A percentile compares a stretch with the other conserved stretches of the same genome.
phyloP scores from a whole-genome alignment of 371 early-diverging fungal genomes.

The Gilbertella persicaria region DNA sequence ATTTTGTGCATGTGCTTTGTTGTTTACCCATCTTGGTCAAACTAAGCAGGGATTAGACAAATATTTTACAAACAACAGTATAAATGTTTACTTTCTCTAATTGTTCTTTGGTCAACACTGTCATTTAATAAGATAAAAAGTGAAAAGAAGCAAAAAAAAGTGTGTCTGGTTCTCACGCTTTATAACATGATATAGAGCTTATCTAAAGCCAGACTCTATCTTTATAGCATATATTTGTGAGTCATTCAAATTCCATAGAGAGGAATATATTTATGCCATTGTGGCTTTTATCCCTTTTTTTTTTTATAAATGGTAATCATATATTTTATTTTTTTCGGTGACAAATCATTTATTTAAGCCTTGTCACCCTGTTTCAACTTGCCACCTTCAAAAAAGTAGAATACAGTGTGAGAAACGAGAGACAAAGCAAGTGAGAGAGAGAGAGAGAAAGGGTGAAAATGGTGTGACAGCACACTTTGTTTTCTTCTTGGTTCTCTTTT shows the following conservation, averaged over 20 bases:
- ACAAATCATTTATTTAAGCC: background rate
- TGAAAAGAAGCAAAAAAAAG: constrained; percentile 1
- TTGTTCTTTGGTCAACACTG: constrained; percentile 15
- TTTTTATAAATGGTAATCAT: no score
- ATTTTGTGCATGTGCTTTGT: background rate
- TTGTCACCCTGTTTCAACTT: background rate
- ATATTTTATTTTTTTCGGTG: no score
- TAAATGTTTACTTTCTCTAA: constrained; percentile 6
- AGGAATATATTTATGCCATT: no score
- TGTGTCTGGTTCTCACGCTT: background rate
- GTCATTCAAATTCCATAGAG: no score
- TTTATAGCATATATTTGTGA: no score
- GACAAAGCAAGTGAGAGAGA: constrained; percentile 2
- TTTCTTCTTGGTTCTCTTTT: background rate
- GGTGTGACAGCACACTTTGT: constrained; percentile 1
- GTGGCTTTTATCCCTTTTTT: no score
- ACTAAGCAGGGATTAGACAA: constrained; percentile 8
- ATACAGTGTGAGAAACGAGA: background rate
- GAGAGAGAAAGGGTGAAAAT: background rate
- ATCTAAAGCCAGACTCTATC: background rate
- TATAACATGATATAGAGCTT: no score
- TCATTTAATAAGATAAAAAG: background rate
- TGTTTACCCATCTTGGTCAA: constrained; percentile 33
- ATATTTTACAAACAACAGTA: background rate
- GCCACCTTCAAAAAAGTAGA: background rate